Evolutionary conservation across 1,139 yeast genomes (phyloP), one percentile per base, ranked within the genome.

Genomic region (Saccharomyces pastorianus): DNA sequence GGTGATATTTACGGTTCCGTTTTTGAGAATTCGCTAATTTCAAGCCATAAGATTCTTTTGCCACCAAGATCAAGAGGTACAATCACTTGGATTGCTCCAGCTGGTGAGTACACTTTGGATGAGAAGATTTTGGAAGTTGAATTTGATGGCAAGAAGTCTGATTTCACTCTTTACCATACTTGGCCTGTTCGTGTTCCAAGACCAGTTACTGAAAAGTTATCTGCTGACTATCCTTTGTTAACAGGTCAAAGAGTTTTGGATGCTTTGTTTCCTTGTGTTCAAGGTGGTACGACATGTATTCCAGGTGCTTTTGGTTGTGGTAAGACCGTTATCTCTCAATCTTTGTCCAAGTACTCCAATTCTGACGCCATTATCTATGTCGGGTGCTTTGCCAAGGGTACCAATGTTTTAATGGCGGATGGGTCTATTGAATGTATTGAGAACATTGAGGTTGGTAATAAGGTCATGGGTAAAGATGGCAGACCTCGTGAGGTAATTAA

Each of bases 281-380:
- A 95, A 79, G 99, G 99, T 77, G 99, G 99, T 79, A 93, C 99
- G 52, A 93, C 99, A 47, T 95, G 99, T 85, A 93, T 93, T 71
- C 99, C 99, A 50, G 99, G 99, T 75, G 99, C 99, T 59, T 93
- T 93, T 68, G 99, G 99, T 59, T 93, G 98, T 77, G 99, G 99
- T 74, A 93, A 93, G 74, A 93, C 99, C 11, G 99, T 93, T 67
- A 93, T 93, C 71, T 93, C 99, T 34, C 99, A 93, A 77, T 89
- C 98, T 1, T 80, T 93, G 69, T 93, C 99, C 61, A 93, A 93
- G 75, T 93, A 84, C 76, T 93, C 99, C 59, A 93, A 93, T 80
- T 93, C 98, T 26, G 98, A 93, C 72, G 88, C 88, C 55, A 93
- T 93, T 72, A 87, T 91, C 67, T 93, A 93, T 68, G 96, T 89